Base-by-base conservation (phyloP, 805 yeast genomes). In the Grigorovia yakushimaensis region DNA sequence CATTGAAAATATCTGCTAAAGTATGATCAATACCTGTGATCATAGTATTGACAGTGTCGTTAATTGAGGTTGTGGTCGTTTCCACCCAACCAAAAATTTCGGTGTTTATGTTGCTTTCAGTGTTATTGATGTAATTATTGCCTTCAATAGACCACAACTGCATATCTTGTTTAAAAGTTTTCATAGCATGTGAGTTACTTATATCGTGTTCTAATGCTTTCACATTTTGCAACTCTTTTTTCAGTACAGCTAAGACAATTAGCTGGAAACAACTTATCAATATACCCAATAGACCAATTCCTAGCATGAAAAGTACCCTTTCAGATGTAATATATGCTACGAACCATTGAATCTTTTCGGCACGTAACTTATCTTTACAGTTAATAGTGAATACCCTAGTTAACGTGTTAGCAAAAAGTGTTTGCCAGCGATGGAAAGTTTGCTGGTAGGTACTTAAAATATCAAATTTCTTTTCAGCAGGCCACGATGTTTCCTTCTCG, bases 81-180 rank as follows among this genome's bases (percentile, higher is more conserved):
- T 73, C 70, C 1, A 86, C 72, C 77, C 84, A 77, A 0, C 85
- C 84, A 51, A 89, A 78, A 15, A 88, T 52, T 36, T 80, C 76
- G 3, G 72, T 66, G 62, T 93, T 93, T 30, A 88, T 64, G 3
- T 60, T 60, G 1, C 52, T 51, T 57, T 84, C 81, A 39, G 80
- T 73, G 0, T 51, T 45, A 5, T 61, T 53, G 7, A 89, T 66
- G 48, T 77, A 77, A 0, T 46, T 48, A 56, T 88, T 88, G 0
- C 88, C 78, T 13, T 71, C 66, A 35, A 64, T 60, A 0, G 76
- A 64, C 91, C 91, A 84, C 3, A 53, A 49, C 20, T 51, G 41
- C 30, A 77, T 46, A 5, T 73, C 70, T 1, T 53, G 51, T 36
- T 62, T 58, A 4, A 77, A 43, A 19, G 46, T 43, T 4, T 49